Evolutionary conservation across 1,284 basidiomycete genomes (phyloP), one percentile per base, ranked within the genome.

Genomic region (Cryptococcus sp.): DNA sequence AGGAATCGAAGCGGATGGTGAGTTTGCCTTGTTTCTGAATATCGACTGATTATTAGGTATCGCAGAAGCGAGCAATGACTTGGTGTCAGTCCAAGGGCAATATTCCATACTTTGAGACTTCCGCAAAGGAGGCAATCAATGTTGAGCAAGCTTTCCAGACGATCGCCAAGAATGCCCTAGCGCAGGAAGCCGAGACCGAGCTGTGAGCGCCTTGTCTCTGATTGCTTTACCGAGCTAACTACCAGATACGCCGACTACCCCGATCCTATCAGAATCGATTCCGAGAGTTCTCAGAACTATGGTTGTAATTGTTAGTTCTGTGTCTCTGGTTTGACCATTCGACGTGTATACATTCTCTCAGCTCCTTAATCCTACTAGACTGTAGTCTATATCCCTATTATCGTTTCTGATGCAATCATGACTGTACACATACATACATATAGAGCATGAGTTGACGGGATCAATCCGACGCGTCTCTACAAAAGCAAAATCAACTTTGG

Each of bases 51-150:
- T 21, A 23, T 31, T 60, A 93, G 91, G 92, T 98, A 23, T 92
- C 91, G 9, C 96, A 99, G 84, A 99, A 99, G 77, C 88, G 96
- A 48, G 96, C 96, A 21, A 98, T 98, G 92, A 91, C 91, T 9
- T 99, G 96, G 96, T 99, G 96, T 77, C 93, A 98, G 72, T 88
- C 91, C 59, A 98, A 98, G 79, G 96, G 96, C 68, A 98, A 98
- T 77, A 98, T 98, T 63, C 96, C 96, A 14, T 99, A 98, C 78
- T 99, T 98, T 76, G 96, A 99, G 79, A 98, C 96, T 1, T 98
- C 94, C 10, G 96, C 96, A 41, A 98, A 98, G 79, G 96, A 99
- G 76, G 94, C 96, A 18, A 98, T 98, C 81, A 99, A 99, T 67
- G 94, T 98, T 53, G 96, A 99, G 75, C 93, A 98, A 77, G 96